Evolutionary conservation across 1,284 basidiomycete species (phyloP), one percentile per base, ranked within the genome.

Genomic region (Leccinum griseonigrum): DNA sequence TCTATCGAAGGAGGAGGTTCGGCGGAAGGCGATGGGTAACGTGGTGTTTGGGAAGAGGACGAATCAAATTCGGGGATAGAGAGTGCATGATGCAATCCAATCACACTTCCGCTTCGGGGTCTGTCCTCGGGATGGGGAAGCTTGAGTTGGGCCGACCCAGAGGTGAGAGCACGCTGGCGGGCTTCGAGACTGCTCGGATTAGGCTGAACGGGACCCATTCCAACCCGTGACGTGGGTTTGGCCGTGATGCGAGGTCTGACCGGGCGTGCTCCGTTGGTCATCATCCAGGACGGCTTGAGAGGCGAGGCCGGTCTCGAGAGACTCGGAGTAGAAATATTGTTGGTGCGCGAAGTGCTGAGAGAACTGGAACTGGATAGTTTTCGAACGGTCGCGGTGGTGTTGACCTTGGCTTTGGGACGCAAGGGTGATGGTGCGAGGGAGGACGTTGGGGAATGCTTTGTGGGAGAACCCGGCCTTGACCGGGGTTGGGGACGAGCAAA

Each of bases 401-500:
- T 88, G 34, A 90, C 78, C 71, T 85, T 89, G 56, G 85, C 85
- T 68, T 79, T 86, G 8, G 84, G 84, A 61, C 82, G 76, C 43
- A 81, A 75, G 36, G 62, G 52, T 8, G 72, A 65, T 11, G 75
- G 71, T 4, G 79, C 75, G 36, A 75, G 68, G 18, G 77, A 75
- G 22, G 76, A 67, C 2, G 72, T 65, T 48, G 75, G 67, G 3
- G 75, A 74, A 63, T 66, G 66, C 67, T 86, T 87, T 60, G 76
- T 71, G 29, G 88, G 87, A 4, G 85, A 86, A 16, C 73, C 68
- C 4, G 84, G 81, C 48, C 84, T 77, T 46, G 76, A 75, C 40
- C 58, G 61, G 13, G 71, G 59, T 55, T 69, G 69, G 51, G 60
- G 58, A 63, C 69, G 75, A 63, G 76, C 69, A 56, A 67, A 66